Base-by-base conservation (phyloP, 2,329 filamentous ascomycete genomes). In the Cercospora sojina region DNA sequence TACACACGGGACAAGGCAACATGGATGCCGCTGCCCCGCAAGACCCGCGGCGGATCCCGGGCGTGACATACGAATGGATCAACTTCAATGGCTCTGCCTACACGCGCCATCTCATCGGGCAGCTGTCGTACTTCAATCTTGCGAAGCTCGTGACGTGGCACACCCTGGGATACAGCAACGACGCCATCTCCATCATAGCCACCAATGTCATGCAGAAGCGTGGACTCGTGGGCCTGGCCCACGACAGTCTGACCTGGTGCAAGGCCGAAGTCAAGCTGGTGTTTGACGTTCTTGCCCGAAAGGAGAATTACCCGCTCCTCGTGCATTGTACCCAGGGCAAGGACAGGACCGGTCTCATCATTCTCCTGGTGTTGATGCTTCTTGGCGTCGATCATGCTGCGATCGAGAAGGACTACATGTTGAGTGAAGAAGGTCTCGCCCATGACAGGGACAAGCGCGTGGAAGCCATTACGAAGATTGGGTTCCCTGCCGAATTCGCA, bases 261-360 rank as follows among this genome's bases (percentile, higher is more conserved):
- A 86, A 84, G 0, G 76, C 79, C 0, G 89, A 91, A 74, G 84
- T 92, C 18, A 83, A 82, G 59, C 59, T 82, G 73, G 79, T 85
- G 29, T 84, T 88, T 41, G 78, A 80, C 7, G 77, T 85, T 6
- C 77, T 87, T 25, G 79, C 83, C 9, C 76, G 83, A 1, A 76
- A 81, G 2, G 71, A 77, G 0, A 83, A 82, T 16, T 87, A 88
- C 69, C 92, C 92, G 0, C 78, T 88, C 0, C 76, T 96, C 7
- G 80, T 95, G 2, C 92, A 96, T 78, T 97, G 93, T 78, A 95
- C 92, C 0, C 92, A 96, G 74, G 93, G 93, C 65, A 97, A 96
- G 76, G 93, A 96, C 75, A 86, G 93, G 2, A 93, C 88, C 1
- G 93, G 93, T 0, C 80, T 96, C 12, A 82, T 91, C 10, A 82